phyloP scores from a whole-genome alignment of 495 filamentous ascomycete genomes.

The Penicillium coffeae region DNA sequence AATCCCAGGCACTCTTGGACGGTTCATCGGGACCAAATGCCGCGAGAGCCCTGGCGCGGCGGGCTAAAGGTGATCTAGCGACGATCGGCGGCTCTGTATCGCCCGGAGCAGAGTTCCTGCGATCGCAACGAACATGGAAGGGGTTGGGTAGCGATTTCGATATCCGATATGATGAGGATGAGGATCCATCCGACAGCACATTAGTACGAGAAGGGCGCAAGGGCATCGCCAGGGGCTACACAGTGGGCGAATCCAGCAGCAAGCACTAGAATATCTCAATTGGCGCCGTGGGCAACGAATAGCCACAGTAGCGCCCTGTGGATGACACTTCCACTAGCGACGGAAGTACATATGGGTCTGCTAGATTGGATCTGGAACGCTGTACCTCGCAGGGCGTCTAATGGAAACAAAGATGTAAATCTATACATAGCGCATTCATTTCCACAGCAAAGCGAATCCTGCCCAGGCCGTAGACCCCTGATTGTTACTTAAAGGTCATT shows the following conservation, averaged over 20 bases:
- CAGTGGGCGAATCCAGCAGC: constrained; percentile 54
- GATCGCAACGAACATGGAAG: constrained; percentile 82
- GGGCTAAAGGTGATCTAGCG: constrained; percentile 67
- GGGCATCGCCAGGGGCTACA: constrained; percentile 89
- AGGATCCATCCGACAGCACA: constrained; percentile 47
- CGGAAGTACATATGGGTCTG: not conserved
- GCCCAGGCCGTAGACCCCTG: too few species aligned
- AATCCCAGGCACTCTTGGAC: constrained; percentile 18
- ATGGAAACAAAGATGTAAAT: not conserved
- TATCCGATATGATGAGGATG: constrained; percentile 61
- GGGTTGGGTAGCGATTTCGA: constrained; percentile 86
- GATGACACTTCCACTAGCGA: not conserved
- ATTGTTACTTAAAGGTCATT: not conserved
- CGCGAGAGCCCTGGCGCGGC: constrained; percentile 49
- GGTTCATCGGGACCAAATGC: constrained; percentile 29
- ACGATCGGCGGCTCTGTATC: constrained; percentile 77
- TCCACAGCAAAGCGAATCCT: too few species aligned
- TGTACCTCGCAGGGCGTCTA: not conserved
- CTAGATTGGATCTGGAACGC: not conserved
- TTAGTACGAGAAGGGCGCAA: constrained; percentile 76
- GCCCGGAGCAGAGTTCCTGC: constrained; percentile 83
- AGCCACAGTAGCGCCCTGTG: not conserved
- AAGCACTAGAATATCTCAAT: constrained; percentile 27
- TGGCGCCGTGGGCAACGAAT: not conserved
- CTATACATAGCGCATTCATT: not conserved